Evolutionary conservation across 441 rosid species (phyloP).

Genomic region (Populus hybrid): DNA sequence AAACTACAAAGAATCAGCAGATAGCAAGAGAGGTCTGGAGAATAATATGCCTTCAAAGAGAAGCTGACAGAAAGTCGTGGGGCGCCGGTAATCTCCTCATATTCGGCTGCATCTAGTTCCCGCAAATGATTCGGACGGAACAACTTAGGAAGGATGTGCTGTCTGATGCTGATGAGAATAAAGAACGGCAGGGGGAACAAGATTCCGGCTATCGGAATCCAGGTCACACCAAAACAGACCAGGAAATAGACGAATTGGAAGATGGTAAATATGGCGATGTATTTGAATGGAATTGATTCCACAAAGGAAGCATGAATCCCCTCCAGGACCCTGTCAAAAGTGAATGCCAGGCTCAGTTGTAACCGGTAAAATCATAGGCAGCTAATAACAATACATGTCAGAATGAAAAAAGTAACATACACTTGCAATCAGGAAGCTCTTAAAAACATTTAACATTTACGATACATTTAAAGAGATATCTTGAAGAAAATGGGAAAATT

Average conservation of each 20-base stretch:
- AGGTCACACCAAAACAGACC: conserved; percentile 50
- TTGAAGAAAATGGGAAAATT: neutral
- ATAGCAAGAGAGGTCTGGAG: neutral
- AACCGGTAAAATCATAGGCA: neutral
- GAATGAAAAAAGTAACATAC: neutral
- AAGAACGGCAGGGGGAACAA: conserved; percentile 61
- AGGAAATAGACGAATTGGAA: conserved; percentile 49
- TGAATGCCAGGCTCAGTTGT: neutral
- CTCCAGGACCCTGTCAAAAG: conserved; percentile 40
- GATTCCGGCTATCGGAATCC: conserved; percentile 59
- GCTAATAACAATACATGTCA: neutral
- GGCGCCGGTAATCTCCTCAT: conserved; percentile 40
- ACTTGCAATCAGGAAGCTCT: neutral
- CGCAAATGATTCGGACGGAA: conserved; percentile 31
- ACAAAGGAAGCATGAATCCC: conserved; percentile 49
- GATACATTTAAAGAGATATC: neutral
- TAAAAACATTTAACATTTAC: neutral
- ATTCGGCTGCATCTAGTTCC: conserved; percentile 57
- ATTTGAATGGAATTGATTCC: conserved; percentile 52
- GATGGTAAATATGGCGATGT: conserved; percentile 39
- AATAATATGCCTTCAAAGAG: conserved; percentile 29
- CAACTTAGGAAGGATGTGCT: conserved; percentile 46
- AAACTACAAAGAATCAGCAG: neutral
- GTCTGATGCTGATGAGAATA: conserved; percentile 44
- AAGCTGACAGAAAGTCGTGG: conserved; percentile 28